Evolutionary conservation across 2,329 filamentous ascomycete species (phyloP).

Genomic region (Exophiala bonariae): DNA sequence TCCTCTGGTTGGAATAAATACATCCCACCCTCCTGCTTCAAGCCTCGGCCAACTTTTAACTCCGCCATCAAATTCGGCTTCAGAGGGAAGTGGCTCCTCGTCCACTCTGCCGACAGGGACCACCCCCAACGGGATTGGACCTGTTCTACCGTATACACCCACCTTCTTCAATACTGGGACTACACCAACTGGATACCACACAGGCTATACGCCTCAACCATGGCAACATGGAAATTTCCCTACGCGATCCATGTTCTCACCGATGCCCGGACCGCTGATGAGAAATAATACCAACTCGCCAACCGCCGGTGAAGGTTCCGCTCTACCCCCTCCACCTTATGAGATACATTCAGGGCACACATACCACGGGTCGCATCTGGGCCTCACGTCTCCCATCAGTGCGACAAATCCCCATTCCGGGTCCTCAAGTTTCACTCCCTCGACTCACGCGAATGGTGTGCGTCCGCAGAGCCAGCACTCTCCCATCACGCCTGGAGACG

Average conservation of each 20-base stretch:
- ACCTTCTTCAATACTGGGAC: slow-evolving; percentile 63
- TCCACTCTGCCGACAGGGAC: slow-evolving; percentile 46
- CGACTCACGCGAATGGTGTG: slow-evolving; percentile 14
- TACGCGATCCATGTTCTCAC: slow-evolving; percentile 56
- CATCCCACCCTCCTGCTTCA: slow-evolving; percentile 44
- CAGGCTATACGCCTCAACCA: slow-evolving; percentile 46
- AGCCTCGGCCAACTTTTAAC: slow-evolving; percentile 64
- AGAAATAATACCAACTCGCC: slow-evolving; percentile 60
- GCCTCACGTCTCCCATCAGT: slow-evolving; percentile 27
- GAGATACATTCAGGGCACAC: slow-evolving; percentile 54
- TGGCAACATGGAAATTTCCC: slow-evolving; percentile 44
- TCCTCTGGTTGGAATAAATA: slow-evolving; percentile 33
- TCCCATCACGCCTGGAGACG: slow-evolving; percentile 21
- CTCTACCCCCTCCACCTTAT: slow-evolving; percentile 66
- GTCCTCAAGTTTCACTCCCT: slow-evolving; percentile 12
- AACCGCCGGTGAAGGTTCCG: slow-evolving; percentile 53
- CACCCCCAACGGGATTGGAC: slow-evolving; percentile 59
- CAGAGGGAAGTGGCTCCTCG: slow-evolving; percentile 49
- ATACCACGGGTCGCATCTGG: slow-evolving; percentile 13
- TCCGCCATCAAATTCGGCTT: slow-evolving; percentile 59
- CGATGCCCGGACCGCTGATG: slow-evolving; percentile 54
- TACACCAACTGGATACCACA: slow-evolving; percentile 55
- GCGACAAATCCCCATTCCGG: slow-evolving; percentile 25
- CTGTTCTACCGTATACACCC: slow-evolving; percentile 59
- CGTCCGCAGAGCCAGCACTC: slow-evolving; percentile 25